Evolutionary conservation across 176 grass and related monocot genomes (phyloP), one percentile per base, ranked within the genome.

Genomic region (Urochloa ruziziensis): DNA sequence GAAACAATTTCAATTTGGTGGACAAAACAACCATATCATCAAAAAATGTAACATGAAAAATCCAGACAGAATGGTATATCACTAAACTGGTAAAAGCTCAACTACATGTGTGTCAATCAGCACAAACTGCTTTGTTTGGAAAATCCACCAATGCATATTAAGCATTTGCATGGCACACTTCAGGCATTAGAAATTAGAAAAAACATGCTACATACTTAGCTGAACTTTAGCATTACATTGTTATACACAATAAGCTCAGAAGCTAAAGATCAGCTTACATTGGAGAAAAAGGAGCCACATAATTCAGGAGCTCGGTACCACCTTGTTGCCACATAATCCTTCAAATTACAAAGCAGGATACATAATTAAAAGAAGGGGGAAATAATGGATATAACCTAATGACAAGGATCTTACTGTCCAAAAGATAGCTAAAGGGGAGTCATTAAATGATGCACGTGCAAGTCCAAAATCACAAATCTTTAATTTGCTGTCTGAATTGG

Each of bases 261-360:
- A 89, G 32, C 16, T 79, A 70, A 82, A 75, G 57, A 61, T 17
- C 27, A 86, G 68, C 86, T 89, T 94, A 95, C 92, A 77, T 82
- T 98, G 62, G 90, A 95, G 82, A 93, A 94, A 85, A 98, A 98
- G 42, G 92, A 95, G 67, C 95, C 92, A 78, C 95, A 98, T 87
- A 98, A 77, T 90, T 98, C 95, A 90, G 95, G 95, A 70, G 95
- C 95, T 11, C 95, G 87, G 39, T 98, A 98, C 95, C 92, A 98
- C 53, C 95, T 93, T 93, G 95, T 95, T 64, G 95, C 95, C 66
- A 98, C 92, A 84, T 98, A 98, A 84, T 98, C 95, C 95, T 98
- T 89, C 15, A 82, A 54, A 88, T 37, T 60, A 48, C 47, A 91
- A 88, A 25, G 30, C 60, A 77, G 24, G 32, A 71, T 68, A 28